Evolutionary conservation across 352 stramenopile species (phyloP).

Genomic region (Phytophthora sansomeana): DNA sequence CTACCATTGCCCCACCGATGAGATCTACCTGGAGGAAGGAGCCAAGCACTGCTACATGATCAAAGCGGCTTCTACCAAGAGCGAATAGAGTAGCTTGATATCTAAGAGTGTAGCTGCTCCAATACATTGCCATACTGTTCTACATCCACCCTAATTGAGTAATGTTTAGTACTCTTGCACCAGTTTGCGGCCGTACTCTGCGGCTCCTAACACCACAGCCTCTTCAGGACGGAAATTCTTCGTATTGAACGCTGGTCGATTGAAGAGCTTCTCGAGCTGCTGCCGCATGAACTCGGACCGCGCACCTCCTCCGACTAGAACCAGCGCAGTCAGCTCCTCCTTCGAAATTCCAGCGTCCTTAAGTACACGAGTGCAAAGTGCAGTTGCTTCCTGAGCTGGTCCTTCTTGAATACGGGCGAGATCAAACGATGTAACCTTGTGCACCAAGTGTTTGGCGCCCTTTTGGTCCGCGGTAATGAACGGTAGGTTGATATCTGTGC

Average conservation of each 20-base stretch:
- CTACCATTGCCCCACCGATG: slow-evolving; percentile 55
- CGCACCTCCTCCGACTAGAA: slow-evolving; percentile 67
- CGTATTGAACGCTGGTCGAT: slow-evolving; percentile 50
- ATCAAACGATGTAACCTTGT: slow-evolving; percentile 66
- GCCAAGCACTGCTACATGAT: slow-evolving; percentile 68
- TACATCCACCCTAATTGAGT: not conserved
- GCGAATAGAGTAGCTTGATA: slow-evolving; percentile 11
- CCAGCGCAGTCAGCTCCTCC: slow-evolving; percentile 50
- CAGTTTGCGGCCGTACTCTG: slow-evolving; percentile 62
- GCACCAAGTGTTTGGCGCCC: slow-evolving; percentile 76
- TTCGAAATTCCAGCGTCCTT: slow-evolving; percentile 43
- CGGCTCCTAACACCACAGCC: slow-evolving; percentile 64
- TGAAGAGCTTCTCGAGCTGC: slow-evolving; percentile 63
- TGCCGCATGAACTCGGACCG: slow-evolving; percentile 60
- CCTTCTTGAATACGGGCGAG: slow-evolving; percentile 54
- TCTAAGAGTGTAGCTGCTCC: slow-evolving; percentile 1
- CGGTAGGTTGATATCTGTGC: slow-evolving; percentile 75
- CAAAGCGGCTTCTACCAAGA: slow-evolving; percentile 34
- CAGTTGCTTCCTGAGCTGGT: slow-evolving; percentile 39
- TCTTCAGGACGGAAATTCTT: slow-evolving; percentile 68
- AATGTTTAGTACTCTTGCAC: slow-evolving; percentile 38
- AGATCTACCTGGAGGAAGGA: slow-evolving; percentile 64
- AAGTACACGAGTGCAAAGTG: slow-evolving; percentile 50
- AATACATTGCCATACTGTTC: not conserved
- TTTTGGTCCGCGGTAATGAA: slow-evolving; percentile 80